Percentiles rank a stretch among this genome's conserved stretches.
Evolutionary conservation across 371 early-diverging fungal species (phyloP).

Genomic region (Lichtheimia corymbifera): DNA sequence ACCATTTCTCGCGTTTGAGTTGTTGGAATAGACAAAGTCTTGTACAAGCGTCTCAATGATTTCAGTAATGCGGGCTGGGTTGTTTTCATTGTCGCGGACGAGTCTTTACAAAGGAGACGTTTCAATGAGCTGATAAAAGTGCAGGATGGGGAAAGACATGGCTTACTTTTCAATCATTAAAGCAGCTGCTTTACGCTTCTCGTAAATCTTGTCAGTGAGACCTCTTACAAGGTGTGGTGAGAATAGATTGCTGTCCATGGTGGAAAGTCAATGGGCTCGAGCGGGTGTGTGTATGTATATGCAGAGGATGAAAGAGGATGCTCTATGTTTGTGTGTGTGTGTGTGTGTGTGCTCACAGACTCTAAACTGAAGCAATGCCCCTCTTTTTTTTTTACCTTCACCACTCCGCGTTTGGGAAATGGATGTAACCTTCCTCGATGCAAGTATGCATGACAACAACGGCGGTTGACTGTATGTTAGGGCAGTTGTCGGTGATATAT

Average conservation of each 20-base stretch:
- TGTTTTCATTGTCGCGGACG: conserved; percentile 65
- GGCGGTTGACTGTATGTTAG: no score
- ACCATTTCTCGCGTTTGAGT: conserved; percentile 84
- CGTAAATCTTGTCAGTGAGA: conserved; percentile 85
- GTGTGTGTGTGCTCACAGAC: no score
- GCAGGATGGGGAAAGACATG: no score
- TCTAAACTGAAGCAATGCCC: no score
- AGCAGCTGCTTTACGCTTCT: conserved; percentile 86
- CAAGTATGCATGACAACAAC: no score
- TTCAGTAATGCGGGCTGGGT: conserved; percentile 53
- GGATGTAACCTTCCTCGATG: no score
- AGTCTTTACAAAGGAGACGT: conserved; percentile 26
- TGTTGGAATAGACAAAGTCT: conserved; percentile 82
- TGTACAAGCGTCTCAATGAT: conserved; percentile 74
- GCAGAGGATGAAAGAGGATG: background rate
- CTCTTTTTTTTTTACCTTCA: no score
- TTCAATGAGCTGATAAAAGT: no score
- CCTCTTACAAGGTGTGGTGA: conserved; percentile 49
- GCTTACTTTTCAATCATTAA: conserved; percentile 78
- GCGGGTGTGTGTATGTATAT: no score
- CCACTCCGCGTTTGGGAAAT: no score
- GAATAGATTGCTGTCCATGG: conserved; percentile 32
- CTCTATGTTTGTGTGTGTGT: background rate
- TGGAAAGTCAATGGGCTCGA: background rate
- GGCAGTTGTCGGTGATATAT: no score